Conservation (phyloP, 768 basidiomycete genomes). For the Hygrocybe coccinea region DNA sequence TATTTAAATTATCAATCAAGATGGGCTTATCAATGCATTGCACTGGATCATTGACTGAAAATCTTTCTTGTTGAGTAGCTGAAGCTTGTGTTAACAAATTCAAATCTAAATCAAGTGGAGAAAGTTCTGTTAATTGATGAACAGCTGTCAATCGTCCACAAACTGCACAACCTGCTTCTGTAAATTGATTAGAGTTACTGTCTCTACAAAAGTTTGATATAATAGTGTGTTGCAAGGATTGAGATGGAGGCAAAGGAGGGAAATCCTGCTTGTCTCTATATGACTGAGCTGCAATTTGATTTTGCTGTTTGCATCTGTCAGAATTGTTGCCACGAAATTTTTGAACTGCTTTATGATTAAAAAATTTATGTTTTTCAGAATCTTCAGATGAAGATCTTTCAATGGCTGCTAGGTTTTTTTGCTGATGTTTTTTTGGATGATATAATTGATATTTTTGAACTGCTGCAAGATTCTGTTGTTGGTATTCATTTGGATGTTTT, state of each 20-base stretch:
- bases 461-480: no score
- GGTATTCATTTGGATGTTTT: no score
- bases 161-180: not conserved
- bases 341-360: no score
- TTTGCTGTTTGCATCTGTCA: not conserved
- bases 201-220: not conserved
- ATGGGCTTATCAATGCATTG: not conserved
- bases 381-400: no score
- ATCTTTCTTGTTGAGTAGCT: not conserved
- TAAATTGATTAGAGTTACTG: not conserved
- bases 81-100: not conserved
- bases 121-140: not conserved
- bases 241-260: not conserved
- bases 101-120: not conserved
- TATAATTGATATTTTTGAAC: no score
- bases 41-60: not conserved
- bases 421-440: no score
- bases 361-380: no score
- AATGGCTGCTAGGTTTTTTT: no score
- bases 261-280: not conserved
- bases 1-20: not conserved
- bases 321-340: no score
- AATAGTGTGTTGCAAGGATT: not conserved
- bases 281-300: not conserved
- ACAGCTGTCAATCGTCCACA: not conserved